Evolutionary conservation across 176 grass and related monocot genomes (phyloP), one percentile per base, ranked within the genome.

Genomic region (Echinochloa phyllopogon): DNA sequence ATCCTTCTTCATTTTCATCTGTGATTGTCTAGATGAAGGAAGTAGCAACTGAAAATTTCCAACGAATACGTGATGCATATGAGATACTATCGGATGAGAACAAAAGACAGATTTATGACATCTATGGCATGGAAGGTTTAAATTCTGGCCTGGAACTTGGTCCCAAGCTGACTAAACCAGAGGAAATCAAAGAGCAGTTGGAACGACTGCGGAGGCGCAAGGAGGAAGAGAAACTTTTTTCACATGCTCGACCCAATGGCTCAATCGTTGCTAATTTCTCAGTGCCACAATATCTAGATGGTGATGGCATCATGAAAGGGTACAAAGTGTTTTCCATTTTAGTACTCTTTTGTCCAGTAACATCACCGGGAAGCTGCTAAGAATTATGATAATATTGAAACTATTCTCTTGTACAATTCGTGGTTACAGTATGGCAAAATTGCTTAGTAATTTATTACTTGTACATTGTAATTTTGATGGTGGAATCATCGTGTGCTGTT

Each of bases 51-150:
- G 93, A 99, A 80, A 99, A 96, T 83, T 99, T 99, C 71, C 93
- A 94, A 74, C 85, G 91, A 70, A 96, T 99, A 86, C 73, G 90
- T 71, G 93, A 96, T 83, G 96, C 96, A 84, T 96, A 99, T 50
- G 91, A 92, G 72, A 82, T 99, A 74, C 80, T 99, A 80, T 92
- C 80, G 4, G 91, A 99, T 85, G 91, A 89, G 71, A 85, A 91
- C 57, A 99, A 96, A 94, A 91, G 96, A 45, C 93, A 96, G 79
- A 94, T 99, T n/a, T 99, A 99, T 86, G 96, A 99, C 79, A 92
- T 99, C 16, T 96, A 99, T 89, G 96, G 93, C 20, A 99, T 99
- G 91, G 96, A 99, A 92, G 96, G 96, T 47, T 89, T 99, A 56
- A 96, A 70, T 76, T 96, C 93, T 69, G 91, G 93, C 40, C 81